Evolutionary conservation across 1,139 yeast genomes (phyloP), one percentile per base, ranked within the genome.

Genomic region (Lodderomyces theae): DNA sequence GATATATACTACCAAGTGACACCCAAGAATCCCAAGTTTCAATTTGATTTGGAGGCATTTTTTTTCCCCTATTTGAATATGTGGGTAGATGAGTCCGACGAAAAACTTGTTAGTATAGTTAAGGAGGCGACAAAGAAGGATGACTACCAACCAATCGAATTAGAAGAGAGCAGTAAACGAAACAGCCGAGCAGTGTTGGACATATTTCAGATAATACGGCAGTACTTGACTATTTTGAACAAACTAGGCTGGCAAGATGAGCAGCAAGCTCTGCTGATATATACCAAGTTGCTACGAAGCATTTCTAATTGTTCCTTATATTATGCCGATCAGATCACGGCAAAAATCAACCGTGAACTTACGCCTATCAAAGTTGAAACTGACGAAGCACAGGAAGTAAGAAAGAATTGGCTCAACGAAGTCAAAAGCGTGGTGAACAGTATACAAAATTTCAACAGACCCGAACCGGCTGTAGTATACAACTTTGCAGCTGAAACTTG

Each of bases 401-500:
- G 32, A 34, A 58, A 59, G 37, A 58, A 61, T 46, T 72, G 77
- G 76, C 60, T 73, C 31, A 66, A 65, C 42, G 78, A 70, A 42
- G 70, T 73, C 41, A 71, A 64, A 46, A 68, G 62, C 63, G 69
- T 71, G 6, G 80, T 80, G 10, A 69, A 69, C 38, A 77, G 70
- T 38, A 72, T 66, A 31, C 72, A 63, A 42, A 47, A 51, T 39
- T 52, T 51, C 30, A 21, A 24, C 17, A 47, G 53, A 2, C 45
- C 66, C n/a, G 64, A 67, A 45, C 52, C 63, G 4, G 76, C 82
- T 48, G 66, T 77, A 19, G 79, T 89, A 0, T 83, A 74, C 56
- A 74, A 79, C 42, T 86, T 86, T 61, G 69, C 73, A 46, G 69
- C 74, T 3, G 69, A 74, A 41, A 81, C 92, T 0, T 87, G 95